Conservation (phyloP, 371 early-diverging fungal species). For the Mucor mucedo region DNA sequence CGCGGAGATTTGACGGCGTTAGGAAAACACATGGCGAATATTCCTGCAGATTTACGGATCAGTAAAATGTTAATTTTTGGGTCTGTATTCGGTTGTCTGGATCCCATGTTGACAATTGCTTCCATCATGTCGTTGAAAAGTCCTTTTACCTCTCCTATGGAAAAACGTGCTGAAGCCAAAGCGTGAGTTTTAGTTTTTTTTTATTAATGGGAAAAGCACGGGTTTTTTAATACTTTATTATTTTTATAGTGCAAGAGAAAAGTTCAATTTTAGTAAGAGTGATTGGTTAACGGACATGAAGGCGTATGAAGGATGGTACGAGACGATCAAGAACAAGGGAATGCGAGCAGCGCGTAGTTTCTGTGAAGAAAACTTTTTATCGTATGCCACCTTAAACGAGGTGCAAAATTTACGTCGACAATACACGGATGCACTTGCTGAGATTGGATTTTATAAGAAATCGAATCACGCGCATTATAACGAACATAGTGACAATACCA, state of each 20-base stretch:
- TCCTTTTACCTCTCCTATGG: conserved; percentile 72
- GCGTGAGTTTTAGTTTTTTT: conserved; percentile 29
- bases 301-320: conserved; percentile 70
- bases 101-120: conserved; percentile 81
- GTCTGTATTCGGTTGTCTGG: conserved; percentile 80
- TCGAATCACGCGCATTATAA: conserved; percentile 41
- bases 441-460: conserved; percentile 63
- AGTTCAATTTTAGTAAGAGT: conserved; percentile 64
- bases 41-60: conserved; percentile 90
- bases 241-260: conserved; percentile 49
- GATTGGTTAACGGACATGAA: conserved; percentile 73
- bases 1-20: conserved; percentile 79
- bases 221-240: too few relatives aligned
- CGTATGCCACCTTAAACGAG: conserved; percentile 56
- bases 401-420: conserved; percentile 61
- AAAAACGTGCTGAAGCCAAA: conserved; percentile 66
- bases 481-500: conserved; percentile 52
- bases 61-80: conserved; percentile 90
- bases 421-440: conserved; percentile 58
- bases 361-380: conserved; percentile 65
- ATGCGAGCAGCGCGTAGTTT: conserved; percentile 42
- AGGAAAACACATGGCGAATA: conserved; percentile 85
- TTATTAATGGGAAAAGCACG: too few relatives aligned
- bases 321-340: conserved; percentile 33
- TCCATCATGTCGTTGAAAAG: conserved; percentile 77